Percentiles rank a stretch among this genome's conserved stretches.
Conservation (phyloP, 805 yeast species). For the Saccharomycopsis sp. region DNA sequence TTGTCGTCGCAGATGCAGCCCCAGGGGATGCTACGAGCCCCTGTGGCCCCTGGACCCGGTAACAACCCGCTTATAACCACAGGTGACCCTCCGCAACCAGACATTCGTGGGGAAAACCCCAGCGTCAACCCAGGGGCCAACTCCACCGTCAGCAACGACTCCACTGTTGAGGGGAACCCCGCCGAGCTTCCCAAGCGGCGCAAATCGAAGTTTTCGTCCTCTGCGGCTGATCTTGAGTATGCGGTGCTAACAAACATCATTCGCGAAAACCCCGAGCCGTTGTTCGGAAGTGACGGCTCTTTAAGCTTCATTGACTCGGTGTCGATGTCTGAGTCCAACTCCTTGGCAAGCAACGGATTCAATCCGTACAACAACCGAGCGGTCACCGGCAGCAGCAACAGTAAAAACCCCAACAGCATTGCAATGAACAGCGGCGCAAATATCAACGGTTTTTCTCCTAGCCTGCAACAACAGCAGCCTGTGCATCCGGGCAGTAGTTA, state of each 20-base stretch:
- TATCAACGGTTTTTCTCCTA: background rate
- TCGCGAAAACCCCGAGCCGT: slow-evolving; percentile 32
- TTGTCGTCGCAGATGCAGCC: background rate
- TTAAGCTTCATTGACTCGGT: slow-evolving; percentile 7
- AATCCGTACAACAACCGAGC: background rate
- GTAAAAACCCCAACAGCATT: background rate
- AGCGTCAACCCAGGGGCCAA: slow-evolving; percentile 20
- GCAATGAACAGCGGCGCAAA: background rate
- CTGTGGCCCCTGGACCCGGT: too few species aligned
- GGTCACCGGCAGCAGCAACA: background rate
- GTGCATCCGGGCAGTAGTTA: background rate
- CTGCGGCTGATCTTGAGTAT: slow-evolving; percentile 70
- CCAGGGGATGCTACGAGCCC: background rate
- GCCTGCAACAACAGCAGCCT: background rate
- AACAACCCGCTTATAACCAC: slow-evolving; percentile 3
- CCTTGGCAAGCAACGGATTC: background rate
- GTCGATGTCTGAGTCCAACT: slow-evolving; percentile 7
- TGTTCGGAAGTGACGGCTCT: slow-evolving; percentile 4
- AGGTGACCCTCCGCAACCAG: background rate
- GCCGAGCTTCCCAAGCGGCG: slow-evolving; percentile 11
- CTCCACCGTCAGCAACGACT: too few species aligned
- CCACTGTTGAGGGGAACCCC: slow-evolving; percentile 1
- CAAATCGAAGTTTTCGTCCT: slow-evolving; percentile 46
- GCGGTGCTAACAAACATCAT: slow-evolving; percentile 61
- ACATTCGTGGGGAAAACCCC: background rate